A percentile compares a stretch with the other conserved stretches of the same genome.
phyloP scores from a whole-genome alignment of 257 asterid genomes.

The Solanum tarijense region DNA sequence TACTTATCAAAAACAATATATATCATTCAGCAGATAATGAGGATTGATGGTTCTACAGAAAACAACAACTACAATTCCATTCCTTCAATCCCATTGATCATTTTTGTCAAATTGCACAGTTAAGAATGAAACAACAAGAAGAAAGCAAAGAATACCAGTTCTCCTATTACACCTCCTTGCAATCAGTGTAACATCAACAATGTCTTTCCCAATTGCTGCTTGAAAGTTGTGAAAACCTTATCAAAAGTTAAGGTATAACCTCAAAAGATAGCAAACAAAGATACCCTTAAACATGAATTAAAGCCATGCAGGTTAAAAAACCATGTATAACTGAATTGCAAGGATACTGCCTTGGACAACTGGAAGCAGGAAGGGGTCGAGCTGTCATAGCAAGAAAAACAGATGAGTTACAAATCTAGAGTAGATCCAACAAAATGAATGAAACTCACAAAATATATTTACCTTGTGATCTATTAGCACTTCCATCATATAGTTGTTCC shows the following conservation, averaged over 20 bases:
- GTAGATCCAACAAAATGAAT: not conserved
- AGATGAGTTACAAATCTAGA: conserved; percentile 5
- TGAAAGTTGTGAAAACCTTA: conserved; percentile 80
- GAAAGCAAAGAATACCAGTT: conserved; percentile 39
- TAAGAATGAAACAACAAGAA: not conserved
- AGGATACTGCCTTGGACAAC: conserved; percentile 99
- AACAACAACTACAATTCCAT: not conserved
- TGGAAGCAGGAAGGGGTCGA: conserved; percentile 85
- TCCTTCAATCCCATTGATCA: not conserved
- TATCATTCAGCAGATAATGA: not conserved
- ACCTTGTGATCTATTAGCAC: conserved; percentile 88
- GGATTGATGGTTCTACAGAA: not conserved
- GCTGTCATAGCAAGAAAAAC: conserved; percentile 42
- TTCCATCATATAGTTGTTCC: conserved; percentile 90
- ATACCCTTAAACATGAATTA: not conserved
- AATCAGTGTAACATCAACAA: conserved; percentile 62
- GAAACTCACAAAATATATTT: not conserved
- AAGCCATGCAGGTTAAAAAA: not conserved
- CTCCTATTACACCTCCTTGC: conserved; percentile 92
- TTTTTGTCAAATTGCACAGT: not conserved
- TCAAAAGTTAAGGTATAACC: conserved; percentile 51
- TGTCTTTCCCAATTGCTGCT: conserved; percentile 49
- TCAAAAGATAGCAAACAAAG: conserved; percentile 1
- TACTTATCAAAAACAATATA: not conserved
- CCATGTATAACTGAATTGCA: conserved; percentile 4